Conservation (phyloP, 2,329 filamentous ascomycete genomes). For the Paecilomyces sp. region DNA sequence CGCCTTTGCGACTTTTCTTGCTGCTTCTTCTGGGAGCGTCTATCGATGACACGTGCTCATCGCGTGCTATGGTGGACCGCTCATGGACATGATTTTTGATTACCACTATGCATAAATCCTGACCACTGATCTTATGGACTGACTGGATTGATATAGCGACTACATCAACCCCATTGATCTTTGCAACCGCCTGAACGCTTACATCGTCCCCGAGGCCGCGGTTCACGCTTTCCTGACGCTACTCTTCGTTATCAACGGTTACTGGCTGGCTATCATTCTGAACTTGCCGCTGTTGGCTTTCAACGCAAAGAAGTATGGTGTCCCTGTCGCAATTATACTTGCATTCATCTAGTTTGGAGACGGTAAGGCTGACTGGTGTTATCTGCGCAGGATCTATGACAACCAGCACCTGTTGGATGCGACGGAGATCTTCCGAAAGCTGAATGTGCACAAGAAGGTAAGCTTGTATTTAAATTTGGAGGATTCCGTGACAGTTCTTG, state of each 20-base stretch:
- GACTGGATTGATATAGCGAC: conserved; percentile 55
- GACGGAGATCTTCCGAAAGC: conserved; percentile 97
- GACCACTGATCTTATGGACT: conserved; percentile 14
- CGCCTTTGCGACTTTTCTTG: background rate
- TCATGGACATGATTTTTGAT: background rate
- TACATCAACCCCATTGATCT: conserved; percentile 99
- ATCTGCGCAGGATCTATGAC: conserved; percentile 69
- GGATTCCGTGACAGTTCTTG: background rate
- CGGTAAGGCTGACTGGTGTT: conserved; percentile 12
- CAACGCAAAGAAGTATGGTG: conserved; percentile 93
- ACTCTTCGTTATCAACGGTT: conserved; percentile 95
- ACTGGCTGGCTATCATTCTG: conserved; percentile 88
- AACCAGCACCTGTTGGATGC: conserved; percentile 96
- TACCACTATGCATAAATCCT: background rate
- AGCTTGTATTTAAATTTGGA: conserved; percentile 8
- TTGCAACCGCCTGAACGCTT: conserved; percentile 99
- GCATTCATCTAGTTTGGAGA: background rate
- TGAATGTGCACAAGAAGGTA: conserved; percentile 99
- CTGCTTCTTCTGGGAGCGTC: background rate
- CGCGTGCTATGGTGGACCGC: background rate
- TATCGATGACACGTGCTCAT: background rate
- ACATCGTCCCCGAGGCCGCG: conserved; percentile 96
- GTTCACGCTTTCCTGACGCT: conserved; percentile 95
- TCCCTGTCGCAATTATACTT: background rate
- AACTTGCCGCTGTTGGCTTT: conserved; percentile 88